Base-by-base conservation (phyloP, 2,329 filamentous ascomycete species). In the Penicillium sp. region DNA sequence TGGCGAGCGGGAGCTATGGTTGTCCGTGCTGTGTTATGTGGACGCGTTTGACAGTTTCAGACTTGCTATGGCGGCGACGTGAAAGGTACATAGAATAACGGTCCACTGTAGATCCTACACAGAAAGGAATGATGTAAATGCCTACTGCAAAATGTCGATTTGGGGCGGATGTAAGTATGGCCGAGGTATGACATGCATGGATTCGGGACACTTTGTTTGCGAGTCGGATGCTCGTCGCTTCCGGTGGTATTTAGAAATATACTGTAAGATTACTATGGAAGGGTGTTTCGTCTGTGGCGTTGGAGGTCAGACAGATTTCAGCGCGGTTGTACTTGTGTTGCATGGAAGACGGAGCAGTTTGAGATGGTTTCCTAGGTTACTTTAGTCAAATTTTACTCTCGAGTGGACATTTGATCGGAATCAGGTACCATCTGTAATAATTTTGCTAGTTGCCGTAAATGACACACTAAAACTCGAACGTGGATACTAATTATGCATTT, bases 131-230 rank as follows among this genome's bases (percentile, higher is more conserved):
- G 14, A 20, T 47, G 18, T 31, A 35, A 31, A 33, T 29, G n/a
- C 8, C n/a, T 31, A 8, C 11, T 14, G 14, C 7, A 37, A 26
- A 40, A 9, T 2, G 11, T 37, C 9, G 14, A 3, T 15, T 33
- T 6, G 29, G 18, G 15, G 14, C 8, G 12, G 27, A 15, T 49
- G 45, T 59, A 42, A 48, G 49, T 61, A 40, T 35, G 41, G 22
- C 35, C 33, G 35, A 40, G 37, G 56, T 63, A 64, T 64, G 61
- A 60, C 61, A 61, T 65, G 61, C 63, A 65, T 64, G 45, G 55
- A 57, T 59, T 57, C 40, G 5, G 27, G 44, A 42, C 29, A 48
- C 29, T 42, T 43, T 50, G 57, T 55, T 61, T 53, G 43, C 44
- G 47, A 51, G 49, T 31, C 33, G 22, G 33, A 47, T 40, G 49